Evolutionary conservation across 1,139 yeast species (phyloP), one percentile per base, ranked within the genome.

Genomic region (Saccharomyces hybrid): DNA sequence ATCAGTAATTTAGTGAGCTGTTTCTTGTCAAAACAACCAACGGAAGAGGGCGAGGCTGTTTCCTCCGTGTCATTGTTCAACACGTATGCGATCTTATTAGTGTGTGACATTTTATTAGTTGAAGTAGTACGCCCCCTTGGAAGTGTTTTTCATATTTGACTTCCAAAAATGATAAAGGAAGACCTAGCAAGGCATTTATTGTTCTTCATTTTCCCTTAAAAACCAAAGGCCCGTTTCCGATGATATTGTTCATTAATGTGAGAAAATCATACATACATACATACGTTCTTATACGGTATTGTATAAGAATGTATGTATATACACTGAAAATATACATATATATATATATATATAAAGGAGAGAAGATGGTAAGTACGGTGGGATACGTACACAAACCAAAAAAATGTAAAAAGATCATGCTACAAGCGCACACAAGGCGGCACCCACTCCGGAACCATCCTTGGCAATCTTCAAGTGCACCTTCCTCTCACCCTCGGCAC

Each of bases 361-460:
- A 20, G 23, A 20, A 20, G 23, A 20, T 20, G 23, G 23, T 20
- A 20, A 2, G 23, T 20, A 20, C 23, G 23, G 23, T 20, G 23
- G 23, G 23, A 20, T 20, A 20, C 23, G 23, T 20, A 20, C 3
- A 20, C 23, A 20, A 20, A 20, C 14, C 13, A 7, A n/a, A 46
- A 26, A 30, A 38, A 28, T 27, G 23, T 11, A 38, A 32, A 49
- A 6, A 9, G 49, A 49, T 56, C 54, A 62, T n/a, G 72, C 70
- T 11, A 65, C 66, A 23, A 68, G 58, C 13, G 97, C 97, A 73
- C 96, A 88, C 58, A 91, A 77, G 1, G 97, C 97, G 52, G 97
- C 97, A 61, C 98, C 98, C 48, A 90, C 96, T 58, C 97, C 96
- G 57, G 95, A 84, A 50, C 98, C 98, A 67, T 91, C 98, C 69